Evolutionary conservation across 192 early-diverging fungal species (phyloP).

Genomic region (Pilobolus umbonatus): DNA sequence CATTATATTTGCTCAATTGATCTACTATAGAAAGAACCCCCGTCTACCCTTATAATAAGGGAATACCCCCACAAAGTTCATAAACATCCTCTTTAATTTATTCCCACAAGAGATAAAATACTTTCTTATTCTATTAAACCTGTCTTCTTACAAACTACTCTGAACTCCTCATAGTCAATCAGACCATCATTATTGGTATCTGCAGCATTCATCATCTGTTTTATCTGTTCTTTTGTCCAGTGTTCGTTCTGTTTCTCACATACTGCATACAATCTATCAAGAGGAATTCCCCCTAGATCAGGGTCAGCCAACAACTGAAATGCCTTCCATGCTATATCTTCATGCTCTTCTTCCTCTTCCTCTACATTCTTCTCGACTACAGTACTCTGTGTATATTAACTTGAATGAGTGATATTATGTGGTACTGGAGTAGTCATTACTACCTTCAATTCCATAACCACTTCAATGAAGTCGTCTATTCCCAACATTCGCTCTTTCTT

Average conservation of each 20-base stretch:
- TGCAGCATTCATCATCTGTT: conserved; percentile 28
- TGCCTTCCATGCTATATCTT: background rate
- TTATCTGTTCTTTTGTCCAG: conserved; percentile 3
- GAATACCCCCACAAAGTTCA: no score
- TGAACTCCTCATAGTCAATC: conserved; percentile 33
- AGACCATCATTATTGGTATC: conserved; percentile 28
- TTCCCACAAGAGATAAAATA: no score
- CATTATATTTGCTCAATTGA: conserved; percentile 52
- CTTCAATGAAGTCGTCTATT: background rate
- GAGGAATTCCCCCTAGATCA: background rate
- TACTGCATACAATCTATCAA: background rate
- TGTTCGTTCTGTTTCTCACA: conserved; percentile 1
- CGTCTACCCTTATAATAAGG: no score
- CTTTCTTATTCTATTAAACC: no score
- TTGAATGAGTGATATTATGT: background rate
- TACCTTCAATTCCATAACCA: conserved; percentile 9
- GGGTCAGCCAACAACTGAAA: conserved; percentile 3
- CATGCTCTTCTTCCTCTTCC: background rate
- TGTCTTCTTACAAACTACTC: background rate
- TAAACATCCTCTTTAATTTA: no score
- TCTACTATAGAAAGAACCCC: conserved; percentile 11
- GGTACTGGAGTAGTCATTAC: background rate
- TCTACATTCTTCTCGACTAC: background rate
- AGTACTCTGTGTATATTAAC: background rate
- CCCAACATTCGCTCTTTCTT: background rate